These are phyloP conservation scores for Backusella parvicylindrica DNA, from an alignment of 192 early-diverging fungal genomes.

Conservation along the genomic window DNA sequence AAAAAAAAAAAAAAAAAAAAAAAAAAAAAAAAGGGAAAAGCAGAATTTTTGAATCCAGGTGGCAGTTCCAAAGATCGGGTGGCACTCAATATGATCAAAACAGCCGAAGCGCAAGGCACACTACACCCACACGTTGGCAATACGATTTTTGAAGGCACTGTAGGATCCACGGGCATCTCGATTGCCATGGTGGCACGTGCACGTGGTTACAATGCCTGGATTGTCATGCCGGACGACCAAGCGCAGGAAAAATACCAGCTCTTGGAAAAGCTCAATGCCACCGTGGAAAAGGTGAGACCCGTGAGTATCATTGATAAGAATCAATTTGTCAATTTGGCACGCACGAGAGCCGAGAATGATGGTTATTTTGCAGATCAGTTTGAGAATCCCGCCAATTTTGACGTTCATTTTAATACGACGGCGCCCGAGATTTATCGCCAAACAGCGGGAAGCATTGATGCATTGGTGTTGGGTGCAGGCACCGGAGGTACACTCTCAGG, in stretches of 20 bases:
- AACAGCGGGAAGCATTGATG: constrained; percentile 68
- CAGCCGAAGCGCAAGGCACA: constrained; percentile 66
- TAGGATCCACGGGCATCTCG: constrained; percentile 95
- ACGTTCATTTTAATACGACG: constrained; percentile 78
- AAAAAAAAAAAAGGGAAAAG: constrained; percentile 31
- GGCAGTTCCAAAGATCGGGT: constrained; percentile 94
- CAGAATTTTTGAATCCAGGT: constrained; percentile 84
- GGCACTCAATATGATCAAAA: constrained; percentile 80
- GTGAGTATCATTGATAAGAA: constrained; percentile 86
- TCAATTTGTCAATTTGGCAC: constrained; percentile 92
- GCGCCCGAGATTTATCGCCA: constrained; percentile 88
- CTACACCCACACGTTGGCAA: constrained; percentile 71
- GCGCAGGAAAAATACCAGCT: constrained; percentile 87
- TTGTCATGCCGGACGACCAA: constrained; percentile 96
- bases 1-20: no score
- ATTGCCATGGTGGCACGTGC: constrained; percentile 88
- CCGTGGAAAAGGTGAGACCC: constrained; percentile 88
- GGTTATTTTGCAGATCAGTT: constrained; percentile 94
- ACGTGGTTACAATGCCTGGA: constrained; percentile 88
- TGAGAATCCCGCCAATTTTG: constrained; percentile 83
- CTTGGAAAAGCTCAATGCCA: constrained; percentile 78
- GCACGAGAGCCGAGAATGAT: constrained; percentile 60
- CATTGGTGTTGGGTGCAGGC: constrained; percentile 86
- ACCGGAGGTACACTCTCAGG: constrained; percentile 93
- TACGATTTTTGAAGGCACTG: constrained; percentile 92